Conservation (phyloP, 345 rosid species). For the Salix exigua region DNA sequence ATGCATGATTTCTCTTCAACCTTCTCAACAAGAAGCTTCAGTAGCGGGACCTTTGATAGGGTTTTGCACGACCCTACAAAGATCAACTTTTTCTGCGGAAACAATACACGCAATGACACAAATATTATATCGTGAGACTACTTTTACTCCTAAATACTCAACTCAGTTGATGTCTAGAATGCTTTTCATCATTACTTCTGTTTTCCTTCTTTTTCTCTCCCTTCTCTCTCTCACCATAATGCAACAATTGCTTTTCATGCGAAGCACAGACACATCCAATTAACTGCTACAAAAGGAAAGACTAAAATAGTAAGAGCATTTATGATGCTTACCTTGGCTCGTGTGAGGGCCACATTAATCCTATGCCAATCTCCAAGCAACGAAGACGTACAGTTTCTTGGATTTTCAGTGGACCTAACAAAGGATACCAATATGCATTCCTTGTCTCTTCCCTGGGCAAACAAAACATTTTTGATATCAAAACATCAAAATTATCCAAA, state of each 20-base stretch:
- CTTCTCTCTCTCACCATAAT: background rate
- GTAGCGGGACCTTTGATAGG: slow-evolving; percentile 67
- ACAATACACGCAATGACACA: background rate
- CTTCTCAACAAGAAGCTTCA: slow-evolving; percentile 76
- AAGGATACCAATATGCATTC: slow-evolving; percentile 88
- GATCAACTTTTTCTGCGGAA: slow-evolving; percentile 71
- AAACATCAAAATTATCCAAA: too few relatives aligned
- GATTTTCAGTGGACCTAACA: slow-evolving; percentile 70
- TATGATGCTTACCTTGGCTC: slow-evolving; percentile 64
- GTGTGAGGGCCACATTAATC: slow-evolving; percentile 87
- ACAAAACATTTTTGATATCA: background rate
- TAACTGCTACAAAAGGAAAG: background rate
- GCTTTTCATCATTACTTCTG: too few relatives aligned
- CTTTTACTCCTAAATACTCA: too few relatives aligned
- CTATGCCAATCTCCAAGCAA: slow-evolving; percentile 96
- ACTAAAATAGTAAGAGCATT: background rate
- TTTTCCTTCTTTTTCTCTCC: background rate
- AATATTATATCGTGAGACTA: background rate
- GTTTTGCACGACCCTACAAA: slow-evolving; percentile 85
- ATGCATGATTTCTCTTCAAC: slow-evolving; percentile 68
- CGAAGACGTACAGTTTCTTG: slow-evolving; percentile 52
- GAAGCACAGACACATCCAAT: background rate
- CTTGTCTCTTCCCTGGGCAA: slow-evolving; percentile 81
- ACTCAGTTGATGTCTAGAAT: background rate
- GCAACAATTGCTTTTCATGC: background rate